A percentile compares a stretch with the other conserved stretches of the same genome.
Evolutionary conservation across 495 filamentous ascomycete species (phyloP).

Genomic region (Bombardia bombarda): DNA sequence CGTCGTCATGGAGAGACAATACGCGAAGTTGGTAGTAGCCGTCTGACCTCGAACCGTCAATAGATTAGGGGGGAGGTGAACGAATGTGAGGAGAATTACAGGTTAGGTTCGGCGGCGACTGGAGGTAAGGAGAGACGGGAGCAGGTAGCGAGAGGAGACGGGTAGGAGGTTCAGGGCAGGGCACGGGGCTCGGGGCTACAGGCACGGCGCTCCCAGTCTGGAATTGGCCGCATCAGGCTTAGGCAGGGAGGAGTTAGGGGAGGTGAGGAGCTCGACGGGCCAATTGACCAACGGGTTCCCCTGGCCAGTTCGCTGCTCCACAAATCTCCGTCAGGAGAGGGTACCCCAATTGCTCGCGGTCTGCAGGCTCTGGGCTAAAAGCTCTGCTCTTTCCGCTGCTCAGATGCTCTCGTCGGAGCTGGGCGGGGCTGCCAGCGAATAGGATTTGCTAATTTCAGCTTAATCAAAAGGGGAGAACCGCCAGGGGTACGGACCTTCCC

Average conservation of each 20-base stretch:
- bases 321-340: neutral
- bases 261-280: too few relatives aligned
- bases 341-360: neutral
- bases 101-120: conserved; percentile 13
- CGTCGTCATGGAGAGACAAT: conserved; percentile 24
- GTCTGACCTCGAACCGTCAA: conserved; percentile 13
- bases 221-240: neutral
- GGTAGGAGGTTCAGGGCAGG: conserved; percentile 3
- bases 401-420: neutral
- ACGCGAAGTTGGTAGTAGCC: conserved; percentile 21
- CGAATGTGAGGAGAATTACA: neutral
- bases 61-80: conserved; percentile 1
- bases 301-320: neutral
- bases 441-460: conserved; percentile 28
- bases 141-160: neutral
- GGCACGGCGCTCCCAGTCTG: neutral
- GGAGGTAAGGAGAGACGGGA: conserved; percentile 9
- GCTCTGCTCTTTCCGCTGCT: too few relatives aligned
- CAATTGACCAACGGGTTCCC: neutral
- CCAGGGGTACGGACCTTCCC: conserved; percentile 6
- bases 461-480: conserved; percentile 21
- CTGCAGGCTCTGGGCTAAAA: too few relatives aligned
- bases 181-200: conserved; percentile 8
- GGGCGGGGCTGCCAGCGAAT: conserved; percentile 18
- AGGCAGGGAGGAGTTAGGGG: neutral